Evolutionary conservation across 2,329 filamentous ascomycete genomes (phyloP).

Genomic region (Alternaria triticina): DNA sequence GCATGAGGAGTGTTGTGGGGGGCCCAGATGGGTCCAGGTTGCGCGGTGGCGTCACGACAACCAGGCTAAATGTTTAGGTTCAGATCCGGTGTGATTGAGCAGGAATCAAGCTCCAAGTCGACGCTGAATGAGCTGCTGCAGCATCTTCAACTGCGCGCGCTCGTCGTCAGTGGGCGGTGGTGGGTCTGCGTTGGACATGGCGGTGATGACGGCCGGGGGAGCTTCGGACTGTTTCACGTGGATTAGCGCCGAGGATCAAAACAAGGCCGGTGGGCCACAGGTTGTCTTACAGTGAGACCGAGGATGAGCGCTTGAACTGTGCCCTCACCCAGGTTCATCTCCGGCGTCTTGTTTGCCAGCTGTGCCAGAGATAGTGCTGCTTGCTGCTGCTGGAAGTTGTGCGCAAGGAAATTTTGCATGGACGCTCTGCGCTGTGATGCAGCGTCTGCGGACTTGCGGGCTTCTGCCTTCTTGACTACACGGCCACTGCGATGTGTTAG

Average conservation of each 20-base stretch:
- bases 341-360: conserved; percentile 59
- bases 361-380: conserved; percentile 69
- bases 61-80: conserved; percentile 23
- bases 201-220: conserved; percentile 42
- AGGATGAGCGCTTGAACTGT: conserved; percentile 61
- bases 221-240: conserved; percentile 49
- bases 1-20: conserved; percentile 16
- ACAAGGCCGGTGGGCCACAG: conserved; percentile 33
- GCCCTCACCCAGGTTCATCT: conserved; percentile 56
- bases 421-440: conserved; percentile 32
- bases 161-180: conserved; percentile 31
- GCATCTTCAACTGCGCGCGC: conserved; percentile 39
- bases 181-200: conserved; percentile 36
- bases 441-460: conserved; percentile 16
- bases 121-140: conserved; percentile 41
- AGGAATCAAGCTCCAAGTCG: conserved; percentile 34
- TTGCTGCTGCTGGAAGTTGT: conserved; percentile 66
- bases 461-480: conserved; percentile 26
- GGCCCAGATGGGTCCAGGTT: conserved; percentile 26
- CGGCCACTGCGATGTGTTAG: conserved; percentile 31
- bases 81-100: conserved; percentile 17
- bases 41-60: conserved; percentile 25
- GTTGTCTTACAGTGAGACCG: conserved; percentile 66
- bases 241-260: conserved; percentile 44
- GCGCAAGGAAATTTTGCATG: conserved; percentile 38